Percentiles rank a stretch among this genome's conserved stretches.
Evolutionary conservation across 2,329 filamentous ascomycete species (phyloP).

Genomic region (Nigrograna mackinnonii): DNA sequence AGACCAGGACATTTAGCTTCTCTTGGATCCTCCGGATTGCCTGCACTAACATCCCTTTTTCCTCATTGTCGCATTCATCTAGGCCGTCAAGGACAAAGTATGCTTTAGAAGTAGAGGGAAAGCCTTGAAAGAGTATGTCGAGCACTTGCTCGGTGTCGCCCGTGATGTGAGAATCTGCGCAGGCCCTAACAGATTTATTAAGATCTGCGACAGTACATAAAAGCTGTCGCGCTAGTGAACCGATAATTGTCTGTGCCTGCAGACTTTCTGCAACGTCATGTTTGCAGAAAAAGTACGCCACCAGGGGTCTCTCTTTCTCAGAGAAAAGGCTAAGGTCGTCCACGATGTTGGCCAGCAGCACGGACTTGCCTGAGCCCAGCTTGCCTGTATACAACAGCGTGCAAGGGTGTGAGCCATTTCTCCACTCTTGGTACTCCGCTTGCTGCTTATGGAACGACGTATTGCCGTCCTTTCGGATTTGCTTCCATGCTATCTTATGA

Average conservation of each 20-base stretch:
- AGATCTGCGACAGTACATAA: constrained; percentile 27
- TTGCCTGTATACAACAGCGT: constrained; percentile 45
- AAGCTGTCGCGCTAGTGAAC: constrained; percentile 41
- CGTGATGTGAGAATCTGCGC: too few species aligned
- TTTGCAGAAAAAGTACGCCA: constrained; percentile 33
- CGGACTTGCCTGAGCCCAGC: constrained; percentile 51
- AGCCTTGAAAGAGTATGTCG: constrained; percentile 18
- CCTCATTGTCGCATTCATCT: constrained; percentile 29
- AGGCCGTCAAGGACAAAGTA: constrained; percentile 42
- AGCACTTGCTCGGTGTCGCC: constrained; percentile 14
- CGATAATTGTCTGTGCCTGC: constrained; percentile 24
- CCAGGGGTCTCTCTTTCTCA: constrained; percentile 1
- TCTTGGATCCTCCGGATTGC: constrained; percentile 23
- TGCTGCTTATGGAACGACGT: constrained; percentile 23
- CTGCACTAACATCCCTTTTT: constrained; percentile 14
- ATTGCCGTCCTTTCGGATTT: constrained; percentile 45
- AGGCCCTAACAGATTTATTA: constrained; percentile 2
- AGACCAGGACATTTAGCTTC: constrained; percentile 20
- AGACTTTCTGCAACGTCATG: constrained; percentile 26
- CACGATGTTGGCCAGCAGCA: constrained; percentile 50
- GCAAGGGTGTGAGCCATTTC: constrained; percentile 13
- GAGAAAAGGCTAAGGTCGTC: constrained; percentile 19
- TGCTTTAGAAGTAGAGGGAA: constrained; percentile 15
- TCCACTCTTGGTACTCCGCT: constrained; percentile 33
- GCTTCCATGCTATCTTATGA: constrained; percentile 46